Conservation (phyloP, 2,329 filamentous ascomycete genomes). For the Diaporthe citrichinensis region DNA sequence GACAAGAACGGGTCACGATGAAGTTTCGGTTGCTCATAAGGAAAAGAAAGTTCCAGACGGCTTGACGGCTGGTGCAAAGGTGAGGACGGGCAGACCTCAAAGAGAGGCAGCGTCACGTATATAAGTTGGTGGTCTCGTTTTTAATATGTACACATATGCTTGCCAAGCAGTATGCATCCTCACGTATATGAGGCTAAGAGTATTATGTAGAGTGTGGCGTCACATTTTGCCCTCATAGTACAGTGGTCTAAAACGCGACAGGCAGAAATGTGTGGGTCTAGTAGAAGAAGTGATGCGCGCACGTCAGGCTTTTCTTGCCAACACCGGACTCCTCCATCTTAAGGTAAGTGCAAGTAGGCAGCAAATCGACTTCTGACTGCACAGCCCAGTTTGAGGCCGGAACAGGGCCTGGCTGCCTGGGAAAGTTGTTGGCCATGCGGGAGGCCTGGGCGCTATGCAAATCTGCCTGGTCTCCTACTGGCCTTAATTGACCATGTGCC, state of each 20-base stretch:
- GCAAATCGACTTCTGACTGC: neutral
- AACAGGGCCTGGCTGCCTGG: neutral
- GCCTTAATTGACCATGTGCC: neutral
- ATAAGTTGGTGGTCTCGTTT: no score
- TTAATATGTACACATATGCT: no score
- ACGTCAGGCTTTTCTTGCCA: neutral
- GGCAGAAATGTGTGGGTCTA: no score
- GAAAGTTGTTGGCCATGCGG: neutral
- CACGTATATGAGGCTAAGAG: no score
- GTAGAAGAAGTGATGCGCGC: neutral
- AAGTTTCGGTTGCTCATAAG: neutral
- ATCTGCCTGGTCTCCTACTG: neutral
- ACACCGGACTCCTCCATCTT: neutral
- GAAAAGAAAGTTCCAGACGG: neutral
- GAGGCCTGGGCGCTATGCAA: constrained; percentile 10
- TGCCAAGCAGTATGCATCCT: no score
- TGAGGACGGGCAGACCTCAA: neutral
- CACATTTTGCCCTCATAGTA: no score
- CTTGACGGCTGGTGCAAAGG: neutral
- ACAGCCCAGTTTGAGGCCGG: neutral
- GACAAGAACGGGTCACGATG: neutral
- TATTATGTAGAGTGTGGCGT: no score
- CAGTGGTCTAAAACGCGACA: no score
- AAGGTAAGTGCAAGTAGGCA: neutral
- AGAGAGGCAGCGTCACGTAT: no score